Evolutionary conservation across 169 alveolate species (phyloP).

Genomic region (Besnoitia besnoiti): DNA sequence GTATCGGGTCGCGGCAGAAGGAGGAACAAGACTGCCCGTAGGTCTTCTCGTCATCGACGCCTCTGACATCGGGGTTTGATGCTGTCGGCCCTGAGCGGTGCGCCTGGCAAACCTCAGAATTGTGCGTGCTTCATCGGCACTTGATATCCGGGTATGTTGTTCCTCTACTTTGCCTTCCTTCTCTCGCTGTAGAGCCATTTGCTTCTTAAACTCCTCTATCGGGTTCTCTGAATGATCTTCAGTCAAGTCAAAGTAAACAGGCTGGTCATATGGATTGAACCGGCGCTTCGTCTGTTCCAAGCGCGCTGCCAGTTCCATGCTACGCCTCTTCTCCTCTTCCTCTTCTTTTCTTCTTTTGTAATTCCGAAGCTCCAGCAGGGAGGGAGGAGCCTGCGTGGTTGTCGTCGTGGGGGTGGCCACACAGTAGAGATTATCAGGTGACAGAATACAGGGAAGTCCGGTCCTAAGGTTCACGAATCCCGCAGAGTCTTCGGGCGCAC

Average conservation of each 20-base stretch:
- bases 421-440: conserved; percentile 23
- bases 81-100: not conserved
- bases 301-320: not conserved
- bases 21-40: not conserved
- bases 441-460: conserved; percentile 28
- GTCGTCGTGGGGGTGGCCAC: conserved; percentile 18
- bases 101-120: not conserved
- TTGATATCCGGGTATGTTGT: not conserved
- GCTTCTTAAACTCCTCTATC: not conserved
- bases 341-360: not conserved
- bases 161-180: not conserved
- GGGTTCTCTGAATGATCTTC: not conserved
- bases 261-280: conserved; percentile 30
- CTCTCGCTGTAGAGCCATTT: not conserved
- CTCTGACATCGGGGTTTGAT: not conserved
- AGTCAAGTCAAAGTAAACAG: not conserved
- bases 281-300: not conserved
- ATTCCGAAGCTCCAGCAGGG: not conserved
- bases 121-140: not conserved
- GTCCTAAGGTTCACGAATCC: conserved; percentile 28
- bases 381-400: conserved; percentile 8
- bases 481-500: conserved; percentile 11
- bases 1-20: not conserved
- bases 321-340: not conserved
- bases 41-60: not conserved